phyloP scores from a whole-genome alignment of 2,329 filamentous ascomycete species.

The Talaromyces sp. region DNA sequence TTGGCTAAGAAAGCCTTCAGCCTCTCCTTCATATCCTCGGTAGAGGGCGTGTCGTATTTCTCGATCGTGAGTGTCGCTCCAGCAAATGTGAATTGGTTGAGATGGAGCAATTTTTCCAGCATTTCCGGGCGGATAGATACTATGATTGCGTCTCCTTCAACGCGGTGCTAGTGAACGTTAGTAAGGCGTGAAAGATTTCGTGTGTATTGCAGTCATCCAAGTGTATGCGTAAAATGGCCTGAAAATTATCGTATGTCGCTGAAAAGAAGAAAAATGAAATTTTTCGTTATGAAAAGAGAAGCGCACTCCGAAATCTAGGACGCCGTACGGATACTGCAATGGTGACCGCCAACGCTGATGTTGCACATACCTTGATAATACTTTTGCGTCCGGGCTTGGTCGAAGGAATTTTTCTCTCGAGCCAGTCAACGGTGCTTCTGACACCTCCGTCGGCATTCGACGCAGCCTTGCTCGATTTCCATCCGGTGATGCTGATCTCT shows the following conservation, averaged over 20 bases:
- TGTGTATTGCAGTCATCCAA: slow-evolving; percentile 33
- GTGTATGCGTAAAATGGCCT: slow-evolving; percentile 25
- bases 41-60: slow-evolving; percentile 42
- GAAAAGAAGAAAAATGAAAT: slow-evolving; percentile 26
- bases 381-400: slow-evolving; percentile 52
- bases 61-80: slow-evolving; percentile 54
- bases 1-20: slow-evolving; percentile 66
- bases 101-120: slow-evolving; percentile 58
- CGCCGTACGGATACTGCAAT: slow-evolving; percentile 17
- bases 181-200: slow-evolving; percentile 52
- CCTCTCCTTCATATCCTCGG: slow-evolving; percentile 59
- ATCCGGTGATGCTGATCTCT: slow-evolving; percentile 50
- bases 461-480: slow-evolving; percentile 64
- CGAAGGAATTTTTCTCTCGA: slow-evolving; percentile 64
- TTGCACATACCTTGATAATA: slow-evolving; percentile 72
- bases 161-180: slow-evolving; percentile 67
- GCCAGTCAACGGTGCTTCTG: slow-evolving; percentile 59
- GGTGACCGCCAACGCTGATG: slow-evolving; percentile 37
- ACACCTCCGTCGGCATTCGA: slow-evolving; percentile 63
- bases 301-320: slow-evolving; percentile 20
- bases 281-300: slow-evolving; percentile 38
- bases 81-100: slow-evolving; percentile 66
- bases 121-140: slow-evolving; percentile 62
- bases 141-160: slow-evolving; percentile 64
- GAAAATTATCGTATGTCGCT: slow-evolving; percentile 37